Evolutionary conservation across 2,329 filamentous ascomycete genomes (phyloP), one percentile per base, ranked within the genome.

Genomic region (Claviceps capensis): DNA sequence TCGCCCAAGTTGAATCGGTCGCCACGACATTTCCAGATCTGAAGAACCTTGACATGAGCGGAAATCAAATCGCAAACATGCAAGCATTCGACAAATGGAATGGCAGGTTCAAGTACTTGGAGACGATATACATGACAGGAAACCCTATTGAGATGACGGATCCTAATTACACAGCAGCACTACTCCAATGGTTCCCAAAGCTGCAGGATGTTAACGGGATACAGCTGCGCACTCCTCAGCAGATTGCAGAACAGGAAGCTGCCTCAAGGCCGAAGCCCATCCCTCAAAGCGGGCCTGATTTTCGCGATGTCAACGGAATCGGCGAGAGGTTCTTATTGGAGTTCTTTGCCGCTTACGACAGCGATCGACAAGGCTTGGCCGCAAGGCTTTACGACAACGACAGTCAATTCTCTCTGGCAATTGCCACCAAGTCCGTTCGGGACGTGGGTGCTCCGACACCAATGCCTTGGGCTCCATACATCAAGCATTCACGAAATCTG

Each of bases 1-100:
- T 95, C 40, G 66, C 72, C 19, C 77, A 84, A 50, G 84, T 97
- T 49, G 87, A 84, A 49, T 76, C 81, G 1, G 75, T 97, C 1
- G 82, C 88, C 9, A 78, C 81, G 50, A 88, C 86, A 0, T 86
- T 97, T 51, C 88, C 90, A 0, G 85, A 90, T 55, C 73, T 97
- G 54, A 83, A 88, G 64, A 90, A 95, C 58, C 79, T 98, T 13
- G 91, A 96, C 59, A 77, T 97, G 26, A 93, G 88, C 51, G 80
- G 83, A 63, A 97, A 97, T 68, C 79, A 82, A 42, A 80, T 98
- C 60, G 73, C 76, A 53, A 80, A 78, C 49, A 67, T 88, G 49
- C 78, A 81, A 52, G 77, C 79, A 9, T 67, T 98, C 47, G 77
- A 82, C 50, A 77, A 74, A 36, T 96, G 89, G 89, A 83, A 83